Evolutionary conservation across 805 yeast species (phyloP), one percentile per base, ranked within the genome.

Genomic region (Candida methanosorbosa): DNA sequence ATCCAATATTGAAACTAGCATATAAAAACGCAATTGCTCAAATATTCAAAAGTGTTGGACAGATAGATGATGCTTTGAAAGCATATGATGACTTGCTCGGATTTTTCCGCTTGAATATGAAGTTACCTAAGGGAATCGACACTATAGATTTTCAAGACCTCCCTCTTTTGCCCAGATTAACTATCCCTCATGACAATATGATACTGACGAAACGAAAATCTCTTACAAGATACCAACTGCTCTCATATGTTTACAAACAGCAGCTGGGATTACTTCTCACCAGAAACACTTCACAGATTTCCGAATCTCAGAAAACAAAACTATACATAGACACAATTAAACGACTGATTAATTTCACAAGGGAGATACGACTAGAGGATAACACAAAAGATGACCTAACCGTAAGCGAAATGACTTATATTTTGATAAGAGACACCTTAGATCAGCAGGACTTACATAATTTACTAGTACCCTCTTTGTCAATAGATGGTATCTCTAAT

Each of bases 21-120:
- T 34, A 38, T 12, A 41, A 43, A 24, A 34, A 39, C 17, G 17
- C 41, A 2, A 29, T 35, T 4, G 59, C 61, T 30, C 57, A 61
- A 33, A 47, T 70, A 23, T 49, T 40, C 36, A 32, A 52, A 36
- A 70, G 70, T 30, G 63, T 84, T 59, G 66, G 68, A 18, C 65
- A 81, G 18, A 54, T 63, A 18, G 81, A 78, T 19, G 88, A 82
- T 34, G 68, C 90, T 0, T 49, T 79, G 24, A 56, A 51, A 4
- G 65, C 70, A 17, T 79, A 75, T 42, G 68, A 70, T 22, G 61
- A 59, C 20, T 45, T 82, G 5, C 62, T 64, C 14, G 38, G 45
- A 1, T 27, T 26, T 11, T 53, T 52, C 14, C 31, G 57, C 32
- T 40, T 44, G 21, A 34, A 23, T n/a, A 23, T 52, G 6, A 33